Percentiles rank a stretch among this genome's conserved stretches.
These are phyloP conservation scores for Boletellus ananas DNA, from an alignment of 768 basidiomycete species.

Conservation along the genomic window DNA sequence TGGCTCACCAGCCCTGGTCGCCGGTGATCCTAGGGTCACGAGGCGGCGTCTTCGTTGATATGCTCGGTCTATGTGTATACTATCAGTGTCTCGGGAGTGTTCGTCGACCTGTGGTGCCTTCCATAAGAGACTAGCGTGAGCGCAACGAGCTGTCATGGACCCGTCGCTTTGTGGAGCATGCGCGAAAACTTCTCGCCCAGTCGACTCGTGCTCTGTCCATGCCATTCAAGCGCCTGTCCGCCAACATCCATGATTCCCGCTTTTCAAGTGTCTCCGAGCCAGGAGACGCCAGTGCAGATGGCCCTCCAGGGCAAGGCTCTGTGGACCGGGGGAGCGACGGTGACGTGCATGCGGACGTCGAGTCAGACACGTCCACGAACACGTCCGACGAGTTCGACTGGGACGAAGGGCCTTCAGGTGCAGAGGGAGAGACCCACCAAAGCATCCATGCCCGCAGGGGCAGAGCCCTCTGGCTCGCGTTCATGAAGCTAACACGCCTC, in stretches of 20 bases:
- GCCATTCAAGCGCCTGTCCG: slow-evolving; percentile 12
- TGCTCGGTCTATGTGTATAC: not conserved
- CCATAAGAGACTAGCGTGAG: too few relatives aligned
- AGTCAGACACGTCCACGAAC: slow-evolving; percentile 47
- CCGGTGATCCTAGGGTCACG: slow-evolving; percentile 2
- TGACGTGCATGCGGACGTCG: slow-evolving; percentile 12
- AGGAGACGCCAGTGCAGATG: slow-evolving; percentile 2
- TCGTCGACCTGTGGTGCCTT: too few relatives aligned
- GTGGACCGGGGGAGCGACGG: slow-evolving; percentile 12
- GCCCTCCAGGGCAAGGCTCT: not conserved
- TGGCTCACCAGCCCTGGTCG: slow-evolving; percentile 6
- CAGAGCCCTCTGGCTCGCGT: slow-evolving; percentile 57
- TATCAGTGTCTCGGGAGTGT: too few relatives aligned
- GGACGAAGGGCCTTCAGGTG: slow-evolving; percentile 49
- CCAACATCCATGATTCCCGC: slow-evolving; percentile 2
- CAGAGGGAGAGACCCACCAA: slow-evolving; percentile 25
- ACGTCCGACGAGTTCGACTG: slow-evolving; percentile 72
- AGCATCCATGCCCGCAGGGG: slow-evolving; percentile 54
- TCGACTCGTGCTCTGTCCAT: slow-evolving; percentile 2
- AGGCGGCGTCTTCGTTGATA: slow-evolving; percentile 15
- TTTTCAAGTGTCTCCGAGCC: slow-evolving; percentile 6
- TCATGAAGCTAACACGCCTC: slow-evolving; percentile 61
- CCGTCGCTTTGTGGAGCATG: slow-evolving; percentile 8
- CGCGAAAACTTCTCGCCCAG: not conserved
- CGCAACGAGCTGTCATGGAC: not conserved